Evolutionary conservation across 148 eudicot species (phyloP).

Genomic region (Camellia lanceoleosa): DNA sequence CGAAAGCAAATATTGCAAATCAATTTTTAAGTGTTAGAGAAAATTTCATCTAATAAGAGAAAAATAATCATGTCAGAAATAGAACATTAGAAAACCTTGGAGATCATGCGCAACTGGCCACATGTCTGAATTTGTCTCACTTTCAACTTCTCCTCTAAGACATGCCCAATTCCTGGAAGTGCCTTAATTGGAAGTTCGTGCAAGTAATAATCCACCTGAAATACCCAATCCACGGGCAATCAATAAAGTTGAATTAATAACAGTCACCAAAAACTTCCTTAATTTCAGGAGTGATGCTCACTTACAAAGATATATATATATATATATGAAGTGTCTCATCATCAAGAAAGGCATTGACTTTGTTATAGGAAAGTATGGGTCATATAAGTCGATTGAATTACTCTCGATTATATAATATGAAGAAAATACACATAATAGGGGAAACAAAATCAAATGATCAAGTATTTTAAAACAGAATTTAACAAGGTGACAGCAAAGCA

Average conservation of each 20-base stretch:
- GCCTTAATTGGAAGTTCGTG: constrained; percentile 71
- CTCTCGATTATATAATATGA: not conserved
- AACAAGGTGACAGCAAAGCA: constrained; percentile 12
- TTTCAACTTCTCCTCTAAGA: constrained; percentile 80
- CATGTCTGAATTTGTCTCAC: constrained; percentile 67
- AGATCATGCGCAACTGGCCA: constrained; percentile 62
- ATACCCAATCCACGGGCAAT: constrained; percentile 12
- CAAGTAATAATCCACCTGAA: constrained; percentile 77
- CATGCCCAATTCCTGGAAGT: constrained; percentile 94
- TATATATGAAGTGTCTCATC: not conserved
- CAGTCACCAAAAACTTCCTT: not conserved
- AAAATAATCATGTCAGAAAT: not conserved
- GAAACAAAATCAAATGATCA: not conserved
- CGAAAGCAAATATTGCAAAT: constrained; percentile 7
- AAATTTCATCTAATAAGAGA: constrained; percentile 5
- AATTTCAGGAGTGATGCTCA: not conserved
- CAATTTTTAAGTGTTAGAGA: not conserved
- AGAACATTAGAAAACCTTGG: constrained; percentile 56
- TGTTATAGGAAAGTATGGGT: not conserved
- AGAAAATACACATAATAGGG: not conserved
- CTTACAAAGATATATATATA: not conserved
- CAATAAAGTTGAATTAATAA: not conserved
- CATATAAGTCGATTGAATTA: not conserved
- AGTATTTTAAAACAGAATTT: not conserved
- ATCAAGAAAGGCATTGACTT: not conserved